Conservation (phyloP, 805 yeast genomes). For the Ascoidea rubescens region DNA sequence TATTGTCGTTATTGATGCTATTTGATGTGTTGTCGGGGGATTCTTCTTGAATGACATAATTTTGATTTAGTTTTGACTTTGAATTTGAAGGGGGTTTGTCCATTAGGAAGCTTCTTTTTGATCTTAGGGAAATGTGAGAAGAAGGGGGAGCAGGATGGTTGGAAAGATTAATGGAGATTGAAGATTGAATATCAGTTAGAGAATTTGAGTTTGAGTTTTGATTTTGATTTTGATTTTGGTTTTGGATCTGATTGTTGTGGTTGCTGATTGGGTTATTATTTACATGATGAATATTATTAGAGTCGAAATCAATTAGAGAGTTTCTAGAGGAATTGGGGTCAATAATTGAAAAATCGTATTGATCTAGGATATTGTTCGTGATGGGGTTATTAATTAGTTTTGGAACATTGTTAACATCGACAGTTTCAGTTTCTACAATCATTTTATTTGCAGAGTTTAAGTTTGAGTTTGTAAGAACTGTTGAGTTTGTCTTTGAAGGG, state of each 20-base stretch:
- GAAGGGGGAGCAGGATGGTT: neutral
- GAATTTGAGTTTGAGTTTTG: neutral
- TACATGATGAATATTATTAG: too few species aligned
- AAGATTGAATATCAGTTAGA: too few species aligned
- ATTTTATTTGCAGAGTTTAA: neutral
- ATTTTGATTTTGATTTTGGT: neutral
- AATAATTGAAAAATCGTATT: too few species aligned
- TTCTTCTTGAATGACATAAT: neutral
- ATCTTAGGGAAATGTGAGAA: neutral
- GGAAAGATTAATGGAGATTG: neutral
- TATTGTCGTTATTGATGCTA: too few species aligned
- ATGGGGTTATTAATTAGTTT: too few species aligned
- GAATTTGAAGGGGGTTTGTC: neutral
- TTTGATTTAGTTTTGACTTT: neutral
- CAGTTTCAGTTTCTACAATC: neutral
- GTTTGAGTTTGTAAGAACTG: too few species aligned
- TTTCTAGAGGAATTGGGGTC: too few species aligned
- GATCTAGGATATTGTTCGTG: too few species aligned
- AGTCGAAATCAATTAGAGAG: too few species aligned
- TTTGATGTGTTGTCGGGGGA: too few species aligned
- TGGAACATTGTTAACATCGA: neutral
- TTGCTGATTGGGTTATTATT: too few species aligned
- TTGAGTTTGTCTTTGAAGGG: too few species aligned
- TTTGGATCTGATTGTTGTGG: neutral
- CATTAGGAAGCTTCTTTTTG: neutral